Conservation (phyloP, 2,329 filamentous ascomycete genomes). For the Anisogramma anomala region DNA sequence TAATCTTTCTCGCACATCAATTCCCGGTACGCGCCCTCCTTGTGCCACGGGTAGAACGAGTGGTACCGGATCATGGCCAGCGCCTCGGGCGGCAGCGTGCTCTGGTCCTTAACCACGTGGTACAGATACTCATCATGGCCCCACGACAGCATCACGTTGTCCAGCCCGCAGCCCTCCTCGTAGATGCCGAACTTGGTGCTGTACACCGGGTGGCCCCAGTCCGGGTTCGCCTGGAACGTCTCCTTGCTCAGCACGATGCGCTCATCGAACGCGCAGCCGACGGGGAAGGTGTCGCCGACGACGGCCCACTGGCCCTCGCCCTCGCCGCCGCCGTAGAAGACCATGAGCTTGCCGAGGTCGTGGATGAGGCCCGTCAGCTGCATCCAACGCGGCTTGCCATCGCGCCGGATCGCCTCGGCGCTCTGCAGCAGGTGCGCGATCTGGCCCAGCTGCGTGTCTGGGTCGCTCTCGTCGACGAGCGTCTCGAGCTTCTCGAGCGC, state of each 20-base stretch:
- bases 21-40: conserved; percentile 64
- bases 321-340: conserved; percentile 59
- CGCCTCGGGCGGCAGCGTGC: conserved; percentile 64
- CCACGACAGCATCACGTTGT: conserved; percentile 85
- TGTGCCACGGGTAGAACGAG: conserved; percentile 88
- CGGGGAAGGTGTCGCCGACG: conserved; percentile 75
- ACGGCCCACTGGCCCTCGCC: conserved; percentile 89
- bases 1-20: conserved; percentile 77
- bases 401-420: conserved; percentile 78
- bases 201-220: conserved; percentile 60
- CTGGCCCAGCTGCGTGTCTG: conserved; percentile 75
- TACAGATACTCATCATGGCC: conserved; percentile 85
- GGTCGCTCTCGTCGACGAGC: conserved; percentile 81
- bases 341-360: conserved; percentile 69
- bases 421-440: conserved; percentile 84
- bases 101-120: conserved; percentile 75
- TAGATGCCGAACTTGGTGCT: conserved; percentile 72
- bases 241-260: conserved; percentile 70
- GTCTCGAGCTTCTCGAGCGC: conserved; percentile 90
- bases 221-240: conserved; percentile 67
- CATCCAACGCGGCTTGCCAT: conserved; percentile 76
- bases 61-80: conserved; percentile 91
- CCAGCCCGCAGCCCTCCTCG: conserved; percentile 63
- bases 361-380: conserved; percentile 67
- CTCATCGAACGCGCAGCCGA: conserved; percentile 63